Percentiles rank a stretch among this genome's conserved stretches.
Conservation (phyloP, 108 stramenopile species). For the Seminavis robusta region DNA sequence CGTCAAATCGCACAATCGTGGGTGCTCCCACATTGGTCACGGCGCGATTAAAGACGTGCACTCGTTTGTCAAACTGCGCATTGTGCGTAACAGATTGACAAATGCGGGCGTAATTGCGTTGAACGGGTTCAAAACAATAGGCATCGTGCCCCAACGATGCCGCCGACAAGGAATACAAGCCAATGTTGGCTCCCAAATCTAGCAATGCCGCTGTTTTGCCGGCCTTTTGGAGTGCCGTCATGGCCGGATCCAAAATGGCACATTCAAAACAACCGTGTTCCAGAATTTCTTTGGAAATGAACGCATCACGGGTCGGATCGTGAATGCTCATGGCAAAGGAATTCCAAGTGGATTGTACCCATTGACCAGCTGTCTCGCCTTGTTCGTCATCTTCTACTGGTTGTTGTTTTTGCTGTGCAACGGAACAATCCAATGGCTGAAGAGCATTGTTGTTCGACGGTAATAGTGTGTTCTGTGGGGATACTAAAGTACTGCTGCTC, state of each 20-base stretch:
- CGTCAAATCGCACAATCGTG: not conserved
- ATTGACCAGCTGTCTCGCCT: no score
- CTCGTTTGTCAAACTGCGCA: slow-evolving; percentile 12
- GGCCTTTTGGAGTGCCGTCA: slow-evolving; percentile 9
- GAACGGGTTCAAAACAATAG: slow-evolving; percentile 18
- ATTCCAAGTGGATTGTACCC: not conserved
- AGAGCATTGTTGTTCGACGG: no score
- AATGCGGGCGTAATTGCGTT: slow-evolving; percentile 13
- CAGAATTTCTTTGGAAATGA: slow-evolving; percentile 10
- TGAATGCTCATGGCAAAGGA: slow-evolving; percentile 36
- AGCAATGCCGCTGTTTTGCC: slow-evolving; percentile 10
- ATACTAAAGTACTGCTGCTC: no score
- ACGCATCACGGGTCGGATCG: slow-evolving; percentile 11
- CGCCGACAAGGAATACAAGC: slow-evolving; percentile 25
- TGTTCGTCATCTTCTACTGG: no score
- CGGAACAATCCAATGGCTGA: no score
- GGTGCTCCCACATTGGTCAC: slow-evolving; percentile 1
- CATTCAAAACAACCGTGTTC: slow-evolving; percentile 26
- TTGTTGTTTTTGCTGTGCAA: no score
- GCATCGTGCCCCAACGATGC: slow-evolving; percentile 11
- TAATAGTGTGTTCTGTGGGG: no score
- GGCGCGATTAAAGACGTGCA: slow-evolving; percentile 16
- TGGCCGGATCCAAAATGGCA: slow-evolving; percentile 1
- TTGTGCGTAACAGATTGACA: slow-evolving; percentile 17
- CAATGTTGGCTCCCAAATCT: slow-evolving; percentile 33